Conservation (phyloP, 1,284 basidiomycete species). For the Ganoderma leucocontextum region DNA sequence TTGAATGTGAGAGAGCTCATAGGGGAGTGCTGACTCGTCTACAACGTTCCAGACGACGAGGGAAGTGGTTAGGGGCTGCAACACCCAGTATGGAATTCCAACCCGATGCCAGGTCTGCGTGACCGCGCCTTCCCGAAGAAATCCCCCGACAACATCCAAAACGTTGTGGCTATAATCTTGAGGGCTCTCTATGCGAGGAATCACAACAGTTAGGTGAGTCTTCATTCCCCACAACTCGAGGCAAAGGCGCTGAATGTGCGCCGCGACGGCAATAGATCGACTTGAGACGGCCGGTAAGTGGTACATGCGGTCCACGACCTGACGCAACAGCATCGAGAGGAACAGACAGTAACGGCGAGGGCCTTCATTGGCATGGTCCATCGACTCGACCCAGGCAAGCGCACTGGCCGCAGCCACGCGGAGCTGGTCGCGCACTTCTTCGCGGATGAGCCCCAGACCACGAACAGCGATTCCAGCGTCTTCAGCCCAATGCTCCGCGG, state of each 20-base stretch:
- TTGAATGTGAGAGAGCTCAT: background rate
- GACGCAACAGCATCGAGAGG: slow-evolving; percentile 8
- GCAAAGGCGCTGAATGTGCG: slow-evolving; percentile 11
- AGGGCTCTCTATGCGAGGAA: background rate
- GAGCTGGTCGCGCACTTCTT: no score
- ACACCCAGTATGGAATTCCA: slow-evolving; percentile 13
- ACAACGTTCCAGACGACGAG: slow-evolving; percentile 11
- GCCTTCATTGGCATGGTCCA: background rate
- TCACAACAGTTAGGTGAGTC: background rate
- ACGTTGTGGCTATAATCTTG: background rate
- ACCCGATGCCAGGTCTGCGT: background rate
- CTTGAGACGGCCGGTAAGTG: background rate
- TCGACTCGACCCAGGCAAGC: background rate
- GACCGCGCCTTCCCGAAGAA: slow-evolving; percentile 1
- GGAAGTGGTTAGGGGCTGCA: slow-evolving; percentile 5
- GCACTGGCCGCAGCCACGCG: background rate
- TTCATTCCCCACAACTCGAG: slow-evolving; percentile 12
- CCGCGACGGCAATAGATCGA: slow-evolving; percentile 7
- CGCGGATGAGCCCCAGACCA: slow-evolving; percentile 1
- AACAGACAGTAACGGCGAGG: background rate
- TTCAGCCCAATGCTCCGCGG: background rate
- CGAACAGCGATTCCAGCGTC: background rate
- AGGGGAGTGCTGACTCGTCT: background rate
- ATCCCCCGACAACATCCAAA: slow-evolving; percentile 10
- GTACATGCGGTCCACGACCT: slow-evolving; percentile 2